Percentiles rank a stretch among this genome's conserved stretches.
phyloP scores from a whole-genome alignment of 345 rosid species.

The Clausena lansium region DNA sequence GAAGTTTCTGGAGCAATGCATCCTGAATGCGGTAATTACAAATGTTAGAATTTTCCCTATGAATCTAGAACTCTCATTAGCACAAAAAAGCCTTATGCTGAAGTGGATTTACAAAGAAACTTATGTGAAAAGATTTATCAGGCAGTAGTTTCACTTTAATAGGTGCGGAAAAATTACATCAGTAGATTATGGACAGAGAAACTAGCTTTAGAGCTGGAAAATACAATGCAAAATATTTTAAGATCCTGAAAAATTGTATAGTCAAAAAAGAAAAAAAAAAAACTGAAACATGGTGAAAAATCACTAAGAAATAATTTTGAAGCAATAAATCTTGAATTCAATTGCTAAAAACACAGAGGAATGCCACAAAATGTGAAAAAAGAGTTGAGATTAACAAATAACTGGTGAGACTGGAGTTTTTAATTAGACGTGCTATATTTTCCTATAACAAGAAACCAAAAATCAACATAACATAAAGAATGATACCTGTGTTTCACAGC shows the following conservation, averaged over 20 bases:
- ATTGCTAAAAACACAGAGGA: neutral
- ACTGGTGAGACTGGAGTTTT: neutral
- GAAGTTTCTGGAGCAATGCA: slow-evolving; percentile 79
- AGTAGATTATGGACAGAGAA: neutral
- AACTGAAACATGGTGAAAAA: neutral
- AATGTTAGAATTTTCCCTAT: slow-evolving; percentile 8
- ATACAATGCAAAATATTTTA: neutral
- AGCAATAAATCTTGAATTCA: neutral
- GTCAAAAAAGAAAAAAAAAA: no score
- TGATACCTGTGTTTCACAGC: slow-evolving; percentile 88
- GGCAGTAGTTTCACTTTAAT: neutral
- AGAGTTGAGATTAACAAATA: neutral
- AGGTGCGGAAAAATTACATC: neutral
- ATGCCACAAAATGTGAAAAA: neutral
- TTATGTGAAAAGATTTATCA: neutral
- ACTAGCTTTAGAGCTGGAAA: neutral
- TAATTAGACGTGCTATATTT: neutral
- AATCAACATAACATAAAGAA: neutral
- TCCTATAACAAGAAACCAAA: neutral
- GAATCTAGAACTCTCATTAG: neutral
- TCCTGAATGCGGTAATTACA: slow-evolving; percentile 47
- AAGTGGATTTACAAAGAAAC: neutral
- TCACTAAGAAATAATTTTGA: neutral
- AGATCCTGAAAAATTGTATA: neutral
- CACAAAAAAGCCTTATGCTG: neutral